Percentiles rank a stretch among this genome's conserved stretches.
Evolutionary conservation across 2,329 filamentous ascomycete genomes (phyloP).

Genomic region (Botrytis elliptica): DNA sequence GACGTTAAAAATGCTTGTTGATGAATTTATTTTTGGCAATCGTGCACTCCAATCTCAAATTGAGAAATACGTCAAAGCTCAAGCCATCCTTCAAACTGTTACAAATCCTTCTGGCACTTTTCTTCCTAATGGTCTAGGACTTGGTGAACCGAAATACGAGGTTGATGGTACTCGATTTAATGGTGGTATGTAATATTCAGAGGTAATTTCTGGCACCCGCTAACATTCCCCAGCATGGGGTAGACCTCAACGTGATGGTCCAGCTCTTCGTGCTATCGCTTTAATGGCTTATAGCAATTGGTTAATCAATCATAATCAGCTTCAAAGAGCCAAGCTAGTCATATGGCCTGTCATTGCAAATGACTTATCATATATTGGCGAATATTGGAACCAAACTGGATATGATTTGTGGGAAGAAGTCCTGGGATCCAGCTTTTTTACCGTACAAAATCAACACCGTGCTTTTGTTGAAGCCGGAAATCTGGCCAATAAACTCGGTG

Average conservation of each 20-base stretch:
- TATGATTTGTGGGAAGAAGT: constrained; percentile 87
- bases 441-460: constrained; percentile 61
- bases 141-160: constrained; percentile 74
- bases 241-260: constrained; percentile 76
- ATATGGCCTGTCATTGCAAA: constrained; percentile 74
- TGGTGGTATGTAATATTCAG: constrained; percentile 39
- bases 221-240: constrained; percentile 40
- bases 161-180: constrained; percentile 63
- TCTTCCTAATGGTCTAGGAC: constrained; percentile 46
- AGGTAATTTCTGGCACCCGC: not conserved
- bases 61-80: constrained; percentile 64
- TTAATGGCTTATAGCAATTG: constrained; percentile 72
- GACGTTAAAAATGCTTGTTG: constrained; percentile 66
- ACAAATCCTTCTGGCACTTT: constrained; percentile 52
- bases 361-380: constrained; percentile 70
- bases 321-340: constrained; percentile 46
- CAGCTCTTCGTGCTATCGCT: constrained; percentile 71
- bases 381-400: constrained; percentile 64
- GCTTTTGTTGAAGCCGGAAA: constrained; percentile 62
- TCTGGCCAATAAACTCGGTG: constrained; percentile 62
- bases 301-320: constrained; percentile 61
- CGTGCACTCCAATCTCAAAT: constrained; percentile 50
- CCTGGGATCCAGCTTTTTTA: constrained; percentile 77
- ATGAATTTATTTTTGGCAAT: constrained; percentile 59
- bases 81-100: constrained; percentile 56